Percentiles rank a stretch among this genome's conserved stretches.
phyloP scores from a whole-genome alignment of 306 rosid species.

The Urtica urens region DNA sequence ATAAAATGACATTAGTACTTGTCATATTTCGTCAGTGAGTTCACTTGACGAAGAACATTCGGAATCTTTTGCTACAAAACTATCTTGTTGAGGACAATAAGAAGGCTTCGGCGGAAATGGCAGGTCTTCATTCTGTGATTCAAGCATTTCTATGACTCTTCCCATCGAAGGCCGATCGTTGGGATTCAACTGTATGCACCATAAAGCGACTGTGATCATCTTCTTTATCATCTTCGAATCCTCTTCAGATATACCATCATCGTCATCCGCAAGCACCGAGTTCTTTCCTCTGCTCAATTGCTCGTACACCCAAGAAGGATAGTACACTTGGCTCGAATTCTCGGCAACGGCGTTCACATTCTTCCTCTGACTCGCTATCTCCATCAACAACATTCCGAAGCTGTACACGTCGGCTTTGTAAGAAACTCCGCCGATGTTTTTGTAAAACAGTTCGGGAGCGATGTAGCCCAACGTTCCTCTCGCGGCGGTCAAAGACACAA shows the following conservation, averaged over 20 bases:
- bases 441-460: conserved; percentile 10
- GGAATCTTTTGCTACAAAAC: background rate
- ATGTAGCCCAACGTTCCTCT: conserved; percentile 20
- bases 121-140: background rate
- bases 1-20: too few species aligned
- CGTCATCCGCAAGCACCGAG: background rate
- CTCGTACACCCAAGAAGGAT: conserved; percentile 18
- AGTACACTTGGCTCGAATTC: conserved; percentile 11
- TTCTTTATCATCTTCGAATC: conserved; percentile 7
- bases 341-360: conserved; percentile 8
- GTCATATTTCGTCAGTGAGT: too few species aligned
- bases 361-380: conserved; percentile 10
- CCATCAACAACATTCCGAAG: conserved; percentile 27
- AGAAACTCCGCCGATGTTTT: conserved; percentile 12
- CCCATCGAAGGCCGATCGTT: conserved; percentile 21
- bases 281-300: background rate
- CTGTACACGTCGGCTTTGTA: conserved; percentile 27
- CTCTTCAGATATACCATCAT: background rate
- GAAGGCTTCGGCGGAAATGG: background rate
- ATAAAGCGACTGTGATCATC: conserved; percentile 20
- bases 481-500: conserved; percentile 17
- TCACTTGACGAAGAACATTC: too few species aligned
- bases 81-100: background rate
- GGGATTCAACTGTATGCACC: conserved; percentile 20
- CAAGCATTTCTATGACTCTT: conserved; percentile 8